phyloP scores from a whole-genome alignment of 192 early-diverging fungal genomes.

The Linnemannia hyalina region DNA sequence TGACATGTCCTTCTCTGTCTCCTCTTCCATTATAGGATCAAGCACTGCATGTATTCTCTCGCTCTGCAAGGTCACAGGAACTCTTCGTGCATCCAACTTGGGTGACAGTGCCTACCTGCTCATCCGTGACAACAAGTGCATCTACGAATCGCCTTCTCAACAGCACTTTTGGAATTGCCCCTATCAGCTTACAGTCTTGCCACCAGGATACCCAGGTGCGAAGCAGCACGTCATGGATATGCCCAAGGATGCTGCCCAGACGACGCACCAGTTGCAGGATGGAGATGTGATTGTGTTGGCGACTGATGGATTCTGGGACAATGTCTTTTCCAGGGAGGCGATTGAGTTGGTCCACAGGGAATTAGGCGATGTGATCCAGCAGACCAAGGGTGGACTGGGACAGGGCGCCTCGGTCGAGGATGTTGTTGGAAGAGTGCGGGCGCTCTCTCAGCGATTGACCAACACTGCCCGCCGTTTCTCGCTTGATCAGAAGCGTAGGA shows the following conservation, averaged over 20 bases:
- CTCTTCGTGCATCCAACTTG: slow-evolving; percentile 65
- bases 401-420: slow-evolving; percentile 41
- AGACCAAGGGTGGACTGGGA: slow-evolving; percentile 5
- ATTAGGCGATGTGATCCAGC: slow-evolving; percentile 48
- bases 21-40: slow-evolving; percentile 50
- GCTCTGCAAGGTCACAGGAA: slow-evolving; percentile 66
- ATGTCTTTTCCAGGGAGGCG: slow-evolving; percentile 69
- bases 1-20: neutral
- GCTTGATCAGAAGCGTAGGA: slow-evolving; percentile 62
- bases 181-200: slow-evolving; percentile 70
- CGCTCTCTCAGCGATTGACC: slow-evolving; percentile 63
- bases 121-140: slow-evolving; percentile 65
- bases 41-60: slow-evolving; percentile 71
- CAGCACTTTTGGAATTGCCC: slow-evolving; percentile 77
- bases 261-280: slow-evolving; percentile 65
- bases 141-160: slow-evolving; percentile 71
- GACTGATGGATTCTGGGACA: slow-evolving; percentile 74
- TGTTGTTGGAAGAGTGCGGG: slow-evolving; percentile 55
- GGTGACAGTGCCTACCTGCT: slow-evolving; percentile 71
- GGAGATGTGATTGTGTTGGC: slow-evolving; percentile 71
- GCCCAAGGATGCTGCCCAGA: slow-evolving; percentile 68
- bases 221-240: slow-evolving; percentile 63
- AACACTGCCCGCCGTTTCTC: slow-evolving; percentile 64
- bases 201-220: slow-evolving; percentile 66
- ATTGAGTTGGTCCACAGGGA: slow-evolving; percentile 63